Evolutionary conservation across 257 asterid genomes (phyloP), one percentile per base, ranked within the genome.

Genomic region (Penstemon newberryi): DNA sequence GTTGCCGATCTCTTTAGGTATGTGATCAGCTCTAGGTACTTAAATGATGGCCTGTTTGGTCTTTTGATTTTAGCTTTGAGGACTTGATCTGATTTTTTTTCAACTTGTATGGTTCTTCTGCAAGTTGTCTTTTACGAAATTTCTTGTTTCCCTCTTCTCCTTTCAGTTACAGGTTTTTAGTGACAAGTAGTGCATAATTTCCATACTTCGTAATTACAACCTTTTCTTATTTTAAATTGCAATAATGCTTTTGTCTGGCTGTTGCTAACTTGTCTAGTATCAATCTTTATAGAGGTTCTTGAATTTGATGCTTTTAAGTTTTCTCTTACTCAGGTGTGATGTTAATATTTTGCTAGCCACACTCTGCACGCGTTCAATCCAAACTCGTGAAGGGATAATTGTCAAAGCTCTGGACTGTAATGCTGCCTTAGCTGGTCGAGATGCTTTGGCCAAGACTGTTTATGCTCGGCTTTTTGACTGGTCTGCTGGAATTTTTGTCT

Each of bases 391-490:
- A 82, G 97, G 99, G 58, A 76, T 80, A 70, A 91, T 94, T 78
- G 83, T 94, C 67, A 91, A 86, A 80, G 88, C 92, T 70, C 89
- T 94, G 73, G 99, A 94, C 73, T 87, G 95, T 63, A 78, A 63
- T 82, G 97, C 97, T 79, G 96, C 99, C 67, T 84, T 80, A 55
- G 88, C 96, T 63, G 97, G 99, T 58, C 91, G 97, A 79, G 99
- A 94, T 91, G 84, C 96, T 75, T 81, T 94, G 85, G 99, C 97
- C 7, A 94, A 94, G 80, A 91, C 96, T 53, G 80, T 94, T 80
- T 94, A 94, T 78, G 95, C 99, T 73, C 86, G 89, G 70, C 79
- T 89, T 50, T 94, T 94, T 81, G 99, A 94, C 85, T 94, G 98
- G 98, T 92, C 58, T 60, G 92, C 70, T 71, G 73, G 50, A 65